Evolutionary conservation across 768 basidiomycete genomes (phyloP).

Genomic region (Pleurotus tuber-regium): DNA sequence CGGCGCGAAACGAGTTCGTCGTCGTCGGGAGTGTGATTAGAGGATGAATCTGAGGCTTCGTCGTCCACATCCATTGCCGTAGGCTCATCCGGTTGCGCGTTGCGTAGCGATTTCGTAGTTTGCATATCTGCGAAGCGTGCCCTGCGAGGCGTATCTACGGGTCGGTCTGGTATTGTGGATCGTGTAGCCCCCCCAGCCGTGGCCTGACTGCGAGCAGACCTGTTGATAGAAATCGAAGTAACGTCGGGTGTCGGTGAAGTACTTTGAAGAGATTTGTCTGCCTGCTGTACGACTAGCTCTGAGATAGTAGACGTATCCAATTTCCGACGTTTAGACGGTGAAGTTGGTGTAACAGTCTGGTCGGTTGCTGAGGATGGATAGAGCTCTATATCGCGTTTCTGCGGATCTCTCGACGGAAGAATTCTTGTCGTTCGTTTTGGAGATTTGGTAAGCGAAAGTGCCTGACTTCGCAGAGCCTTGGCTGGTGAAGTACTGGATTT

Average conservation of each 20-base stretch:
- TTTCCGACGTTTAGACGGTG: slow-evolving; percentile 42
- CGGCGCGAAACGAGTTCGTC: slow-evolving; percentile 24
- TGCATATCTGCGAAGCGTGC: not conserved
- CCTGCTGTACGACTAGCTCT: slow-evolving; percentile 12
- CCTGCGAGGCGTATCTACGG: not conserved
- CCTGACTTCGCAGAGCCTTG: slow-evolving; percentile 20
- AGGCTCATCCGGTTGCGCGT: not conserved
- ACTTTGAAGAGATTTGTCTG: slow-evolving; percentile 6
- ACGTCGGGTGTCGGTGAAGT: not conserved
- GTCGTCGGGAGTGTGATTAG: slow-evolving; percentile 11
- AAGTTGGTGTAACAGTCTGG: slow-evolving; percentile 28
- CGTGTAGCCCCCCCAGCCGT: not conserved
- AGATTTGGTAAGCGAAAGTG: slow-evolving; percentile 16
- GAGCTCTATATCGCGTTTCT: slow-evolving; percentile 31
- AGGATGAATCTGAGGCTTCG: not conserved
- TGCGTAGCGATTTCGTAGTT: not conserved
- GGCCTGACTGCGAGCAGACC: slow-evolving; percentile 12
- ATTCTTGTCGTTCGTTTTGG: slow-evolving; percentile 20
- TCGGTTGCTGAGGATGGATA: slow-evolving; percentile 21
- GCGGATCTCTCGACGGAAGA: slow-evolving; percentile 36
- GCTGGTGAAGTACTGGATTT: slow-evolving; percentile 16
- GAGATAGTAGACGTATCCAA: slow-evolving; percentile 20
- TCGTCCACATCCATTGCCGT: slow-evolving; percentile 12
- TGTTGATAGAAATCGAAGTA: not conserved
- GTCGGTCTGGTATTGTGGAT: not conserved